These are phyloP conservation scores for Fallopia convolvulus DNA, from an alignment of 148 eudicot genomes.

Conservation along the genomic window DNA sequence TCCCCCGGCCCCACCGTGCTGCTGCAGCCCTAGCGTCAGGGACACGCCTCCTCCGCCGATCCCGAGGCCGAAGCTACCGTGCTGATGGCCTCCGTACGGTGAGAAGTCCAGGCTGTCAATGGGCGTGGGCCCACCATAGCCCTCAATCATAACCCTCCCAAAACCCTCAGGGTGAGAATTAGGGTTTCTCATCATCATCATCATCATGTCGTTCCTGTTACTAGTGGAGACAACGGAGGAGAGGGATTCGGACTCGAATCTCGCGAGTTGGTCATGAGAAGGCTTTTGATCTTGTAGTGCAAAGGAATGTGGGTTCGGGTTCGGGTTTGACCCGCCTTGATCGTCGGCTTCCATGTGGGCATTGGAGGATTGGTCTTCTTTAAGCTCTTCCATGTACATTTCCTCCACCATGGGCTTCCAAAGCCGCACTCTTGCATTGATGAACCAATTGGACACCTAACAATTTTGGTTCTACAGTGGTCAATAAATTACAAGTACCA, in stretches of 20 bases:
- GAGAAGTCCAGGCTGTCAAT: conserved; percentile 2
- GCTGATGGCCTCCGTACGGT: neutral
- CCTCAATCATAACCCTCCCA: neutral
- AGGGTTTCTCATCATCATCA: conserved; percentile 4
- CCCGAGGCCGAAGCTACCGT: neutral
- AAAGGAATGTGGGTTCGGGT: neutral
- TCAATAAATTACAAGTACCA: neutral
- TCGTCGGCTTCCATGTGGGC: conserved; percentile 7
- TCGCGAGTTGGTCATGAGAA: neutral
- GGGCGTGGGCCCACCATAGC: neutral
- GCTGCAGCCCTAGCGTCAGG: conserved; percentile 77
- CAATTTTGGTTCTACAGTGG: neutral
- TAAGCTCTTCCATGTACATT: conserved; percentile 85
- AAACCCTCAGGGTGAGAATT: neutral
- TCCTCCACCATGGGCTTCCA: conserved; percentile 99
- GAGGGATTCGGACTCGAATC: conserved; percentile 2
- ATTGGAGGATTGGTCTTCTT: conserved; percentile 28
- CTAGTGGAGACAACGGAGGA: conserved; percentile 1
- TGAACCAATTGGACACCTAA: conserved; percentile 96
- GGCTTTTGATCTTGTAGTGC: neutral
- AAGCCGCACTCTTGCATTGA: conserved; percentile 84
- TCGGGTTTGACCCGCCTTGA: neutral
- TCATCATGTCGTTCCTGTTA: neutral
- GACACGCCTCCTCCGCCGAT: conserved; percentile 27
- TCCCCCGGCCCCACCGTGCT: conserved; percentile 49